A percentile compares a stretch with the other conserved stretches of the same genome.
These are phyloP conservation scores for Hirsutella thompsonii DNA, from an alignment of 2,329 filamentous ascomycete species.

Conservation along the genomic window DNA sequence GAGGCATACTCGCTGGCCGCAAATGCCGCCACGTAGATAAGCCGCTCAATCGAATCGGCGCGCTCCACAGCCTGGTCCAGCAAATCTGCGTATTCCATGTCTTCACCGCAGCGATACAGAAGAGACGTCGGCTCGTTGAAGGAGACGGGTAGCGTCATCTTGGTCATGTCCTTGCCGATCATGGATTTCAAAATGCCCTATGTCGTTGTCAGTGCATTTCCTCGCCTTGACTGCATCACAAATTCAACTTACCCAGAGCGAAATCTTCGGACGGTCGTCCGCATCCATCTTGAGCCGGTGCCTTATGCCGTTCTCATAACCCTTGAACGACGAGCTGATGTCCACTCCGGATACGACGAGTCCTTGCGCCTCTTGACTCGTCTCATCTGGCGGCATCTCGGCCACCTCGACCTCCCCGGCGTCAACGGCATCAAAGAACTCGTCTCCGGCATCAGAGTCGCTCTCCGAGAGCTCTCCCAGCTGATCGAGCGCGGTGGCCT, in stretches of 20 bases:
- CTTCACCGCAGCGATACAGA: slow-evolving; percentile 86
- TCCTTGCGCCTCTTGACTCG: slow-evolving; percentile 28
- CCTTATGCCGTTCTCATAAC: slow-evolving; percentile 83
- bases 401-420: slow-evolving; percentile 79
- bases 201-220: not conserved
- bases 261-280: slow-evolving; percentile 87
- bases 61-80: slow-evolving; percentile 80
- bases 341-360: slow-evolving; percentile 35
- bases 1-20: slow-evolving; percentile 95
- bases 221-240: not conserved
- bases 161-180: slow-evolving; percentile 99
- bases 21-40: slow-evolving; percentile 92
- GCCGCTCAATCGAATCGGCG: slow-evolving; percentile 74
- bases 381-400: slow-evolving; percentile 44
- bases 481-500: slow-evolving; percentile 55
- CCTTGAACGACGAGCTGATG: slow-evolving; percentile 67
- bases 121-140: slow-evolving; percentile 98
- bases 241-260: slow-evolving; percentile 65
- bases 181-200: slow-evolving; percentile 96
- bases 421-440: slow-evolving; percentile 96
- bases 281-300: slow-evolving; percentile 75
- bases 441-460: slow-evolving; percentile 71
- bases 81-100: slow-evolving; percentile 95
- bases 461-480: slow-evolving; percentile 67
- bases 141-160: slow-evolving; percentile 95